Percentiles rank a stretch among this genome's conserved stretches.
Evolutionary conservation across 228 moss, liverwort and hornwort species (phyloP).

Genomic region (Sphagnum magellanicum): DNA sequence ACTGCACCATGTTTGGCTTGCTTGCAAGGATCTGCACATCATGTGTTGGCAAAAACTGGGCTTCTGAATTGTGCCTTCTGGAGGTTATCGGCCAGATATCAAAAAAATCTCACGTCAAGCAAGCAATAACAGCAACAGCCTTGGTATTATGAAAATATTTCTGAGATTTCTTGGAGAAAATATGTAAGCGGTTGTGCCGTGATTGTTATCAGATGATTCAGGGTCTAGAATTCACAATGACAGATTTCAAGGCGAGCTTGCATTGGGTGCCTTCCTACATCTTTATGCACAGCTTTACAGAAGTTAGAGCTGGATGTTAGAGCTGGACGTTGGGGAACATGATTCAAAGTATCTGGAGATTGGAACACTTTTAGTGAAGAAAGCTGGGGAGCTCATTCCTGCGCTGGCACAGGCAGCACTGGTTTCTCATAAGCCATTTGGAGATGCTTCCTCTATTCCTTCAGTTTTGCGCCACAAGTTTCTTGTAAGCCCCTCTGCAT

Average conservation of each 20-base stretch:
- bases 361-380: slow-evolving; percentile 19
- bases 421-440: slow-evolving; percentile 22
- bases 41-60: slow-evolving; percentile 9
- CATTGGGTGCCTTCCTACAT: slow-evolving; percentile 33
- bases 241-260: slow-evolving; percentile 27
- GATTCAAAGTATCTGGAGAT: slow-evolving; percentile 3
- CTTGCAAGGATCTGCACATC: slow-evolving; percentile 1
- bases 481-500: slow-evolving; percentile 14
- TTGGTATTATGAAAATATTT: slow-evolving; percentile 5
- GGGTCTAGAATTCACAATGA: no score
- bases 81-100: slow-evolving; percentile 36
- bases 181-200: slow-evolving; percentile 15
- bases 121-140: slow-evolving; percentile 7
- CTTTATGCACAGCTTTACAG: slow-evolving; percentile 24
- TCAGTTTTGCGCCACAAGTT: slow-evolving; percentile 39
- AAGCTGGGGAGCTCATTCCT: slow-evolving; percentile 26
- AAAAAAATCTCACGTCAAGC: slow-evolving; percentile 17
- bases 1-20: no score
- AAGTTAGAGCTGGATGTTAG: slow-evolving; percentile 16
- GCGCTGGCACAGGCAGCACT: slow-evolving; percentile 24
- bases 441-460: slow-evolving; percentile 19
- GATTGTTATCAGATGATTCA: slow-evolving; percentile 5
- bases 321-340: slow-evolving; percentile 10
- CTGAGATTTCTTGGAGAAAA: slow-evolving; percentile 29
- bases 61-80: slow-evolving; percentile 22